Evolutionary conservation across 441 rosid genomes (phyloP), one percentile per base, ranked within the genome.

Genomic region (Euphorbia celastroides): DNA sequence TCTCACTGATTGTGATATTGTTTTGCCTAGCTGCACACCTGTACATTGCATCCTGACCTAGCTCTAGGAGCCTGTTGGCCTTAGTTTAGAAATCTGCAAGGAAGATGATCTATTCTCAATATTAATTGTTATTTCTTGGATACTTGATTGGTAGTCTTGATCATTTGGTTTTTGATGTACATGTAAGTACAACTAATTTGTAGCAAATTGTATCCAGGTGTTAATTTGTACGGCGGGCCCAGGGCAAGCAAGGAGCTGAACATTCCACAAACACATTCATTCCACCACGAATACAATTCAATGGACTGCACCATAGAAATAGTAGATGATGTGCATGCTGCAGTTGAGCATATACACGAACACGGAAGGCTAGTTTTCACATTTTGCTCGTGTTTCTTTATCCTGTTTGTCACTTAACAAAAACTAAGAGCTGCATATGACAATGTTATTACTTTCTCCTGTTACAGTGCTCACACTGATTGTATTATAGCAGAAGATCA

Each of bases 401-500:
- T 20, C 16, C 22, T 62, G 2, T 19, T 2, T 25, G 42, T 8
- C n/a, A 11, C 12, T 12, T 31, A 17, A 61, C 19, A 31, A 9
- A 50, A 50, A 20, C 12, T 22, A 25, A 17, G 56, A 30, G 54
- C 42, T 60, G 9, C 28, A 26, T 28, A 4, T 22, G 58, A 68
- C 30, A 61, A 28, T 50, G 8, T 30, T 57, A 57, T 27, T 64
- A 50, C 41, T 55, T 73, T 62, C 66, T 71, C 46, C 36, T 73
- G 5, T 70, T 57, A 76, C 92, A 94, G 99, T 77, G 93, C 89
- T 5, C 99, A 94, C 70, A 94, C 99, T 36, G 99, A 94, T 69
- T 92, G 98, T 78, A 85, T 94, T 65, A 64, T 92, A 71, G 73
- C 99, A 36, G 97, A 88, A 73, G 97, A 94, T 72, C 27, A 4